A percentile compares a stretch with the other conserved stretches of the same genome.
phyloP scores from a whole-genome alignment of 306 rosid genomes.

The Ormosia semicastrata region DNA sequence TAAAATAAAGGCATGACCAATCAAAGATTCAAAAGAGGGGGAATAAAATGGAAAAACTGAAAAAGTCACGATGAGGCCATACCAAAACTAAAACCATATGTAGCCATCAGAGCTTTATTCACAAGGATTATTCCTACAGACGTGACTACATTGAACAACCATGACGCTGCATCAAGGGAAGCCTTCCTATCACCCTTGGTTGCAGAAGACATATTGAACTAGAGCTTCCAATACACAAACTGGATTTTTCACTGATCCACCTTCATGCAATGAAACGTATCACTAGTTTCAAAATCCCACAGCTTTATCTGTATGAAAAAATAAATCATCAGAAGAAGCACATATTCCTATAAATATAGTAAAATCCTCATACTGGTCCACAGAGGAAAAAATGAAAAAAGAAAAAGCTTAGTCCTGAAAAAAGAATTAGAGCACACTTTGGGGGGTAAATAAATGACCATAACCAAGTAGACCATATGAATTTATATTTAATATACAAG shows the following conservation, averaged over 20 bases:
- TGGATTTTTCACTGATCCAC: conserved; percentile 24
- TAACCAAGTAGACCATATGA: not conserved
- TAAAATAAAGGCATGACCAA: not conserved
- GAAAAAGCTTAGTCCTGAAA: not conserved
- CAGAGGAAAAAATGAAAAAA: not conserved
- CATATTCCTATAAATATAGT: not conserved
- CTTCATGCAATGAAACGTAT: conserved; percentile 29
- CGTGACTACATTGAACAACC: conserved; percentile 84
- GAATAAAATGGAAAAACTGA: not conserved
- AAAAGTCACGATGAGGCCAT: conserved; percentile 16
- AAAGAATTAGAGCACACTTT: not conserved
- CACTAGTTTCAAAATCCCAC: conserved; percentile 15
- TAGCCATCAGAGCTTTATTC: conserved; percentile 82
- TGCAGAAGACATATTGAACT: conserved; percentile 55
- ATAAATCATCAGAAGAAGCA: conserved; percentile 29
- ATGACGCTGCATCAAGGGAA: conserved; percentile 69
- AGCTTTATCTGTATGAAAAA: conserved; percentile 34
- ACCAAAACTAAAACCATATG: conserved; percentile 78
- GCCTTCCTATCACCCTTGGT: conserved; percentile 74
- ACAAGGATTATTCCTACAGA: conserved; percentile 84
- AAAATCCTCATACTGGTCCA: not conserved
- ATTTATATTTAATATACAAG: not conserved
- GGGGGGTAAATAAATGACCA: not conserved
- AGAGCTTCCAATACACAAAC: conserved; percentile 19
- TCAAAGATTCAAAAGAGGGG: conserved; percentile 8